Evolutionary conservation across 192 early-diverging fungal genomes (phyloP).

Genomic region (Mortierella claussenii): DNA sequence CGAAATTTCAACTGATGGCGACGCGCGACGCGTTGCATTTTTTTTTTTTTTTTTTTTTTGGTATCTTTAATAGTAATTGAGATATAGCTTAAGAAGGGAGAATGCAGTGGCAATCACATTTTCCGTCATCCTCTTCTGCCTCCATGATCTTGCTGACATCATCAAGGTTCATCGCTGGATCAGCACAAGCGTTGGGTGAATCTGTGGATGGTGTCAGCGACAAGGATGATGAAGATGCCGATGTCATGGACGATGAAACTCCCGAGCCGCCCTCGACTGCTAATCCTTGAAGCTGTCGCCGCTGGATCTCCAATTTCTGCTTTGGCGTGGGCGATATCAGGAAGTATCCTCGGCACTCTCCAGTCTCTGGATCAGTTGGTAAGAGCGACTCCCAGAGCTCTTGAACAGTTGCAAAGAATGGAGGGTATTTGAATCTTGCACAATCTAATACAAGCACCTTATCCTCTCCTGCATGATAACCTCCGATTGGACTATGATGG

Average conservation of each 20-base stretch:
- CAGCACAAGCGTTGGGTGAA: not conserved
- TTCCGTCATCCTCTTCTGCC: too few species aligned
- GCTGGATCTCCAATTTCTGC: slow-evolving; percentile 19
- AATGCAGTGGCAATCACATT: too few species aligned
- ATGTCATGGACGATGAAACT: not conserved
- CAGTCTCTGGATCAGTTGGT: slow-evolving; percentile 84
- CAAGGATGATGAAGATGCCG: slow-evolving; percentile 3
- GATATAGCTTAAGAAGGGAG: too few species aligned
- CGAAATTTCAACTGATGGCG: too few species aligned
- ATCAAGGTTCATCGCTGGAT: too few species aligned
- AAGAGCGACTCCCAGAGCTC: slow-evolving; percentile 84
- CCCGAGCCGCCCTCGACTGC: not conserved
- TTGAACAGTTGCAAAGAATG: slow-evolving; percentile 80
- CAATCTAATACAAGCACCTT: slow-evolving; percentile 87
- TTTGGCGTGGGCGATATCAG: slow-evolving; percentile 64
- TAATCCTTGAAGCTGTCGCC: not conserved
- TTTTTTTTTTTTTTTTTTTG: not conserved
- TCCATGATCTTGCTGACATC: too few species aligned
- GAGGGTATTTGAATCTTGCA: slow-evolving; percentile 91
- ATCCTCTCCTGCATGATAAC: slow-evolving; percentile 75
- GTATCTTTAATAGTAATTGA: too few species aligned
- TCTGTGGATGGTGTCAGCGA: not conserved
- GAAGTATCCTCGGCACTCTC: slow-evolving; percentile 88
- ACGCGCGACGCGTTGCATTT: too few species aligned
- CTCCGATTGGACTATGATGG: slow-evolving; percentile 78